Conservation (phyloP, 1,139 yeast species). For the Geotrichum aggregatum region DNA sequence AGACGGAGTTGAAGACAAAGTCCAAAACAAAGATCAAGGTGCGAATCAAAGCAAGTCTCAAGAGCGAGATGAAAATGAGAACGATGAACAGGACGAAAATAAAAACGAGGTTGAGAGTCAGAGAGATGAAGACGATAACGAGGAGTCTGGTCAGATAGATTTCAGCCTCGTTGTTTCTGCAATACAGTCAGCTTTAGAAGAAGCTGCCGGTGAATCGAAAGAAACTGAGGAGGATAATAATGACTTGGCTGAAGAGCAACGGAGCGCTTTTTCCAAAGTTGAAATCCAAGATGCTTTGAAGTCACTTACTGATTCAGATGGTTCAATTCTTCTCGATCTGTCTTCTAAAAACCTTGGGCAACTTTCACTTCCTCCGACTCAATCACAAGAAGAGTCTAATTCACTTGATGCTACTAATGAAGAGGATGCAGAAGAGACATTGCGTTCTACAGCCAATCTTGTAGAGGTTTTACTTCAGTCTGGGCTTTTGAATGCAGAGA, state of each 20-base stretch:
- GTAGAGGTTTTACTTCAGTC: constrained; percentile 16
- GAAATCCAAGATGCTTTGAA: constrained; percentile 18
- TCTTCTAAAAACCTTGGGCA: constrained; percentile 8
- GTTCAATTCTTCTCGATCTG: constrained; percentile 12
- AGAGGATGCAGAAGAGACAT: constrained; percentile 14
- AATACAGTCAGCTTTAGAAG: constrained; percentile 17
- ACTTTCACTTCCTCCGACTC: not conserved
- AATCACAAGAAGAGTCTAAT: not conserved
- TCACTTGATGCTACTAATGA: not conserved
- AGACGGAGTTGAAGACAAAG: constrained; percentile 1
- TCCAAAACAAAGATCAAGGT: too few species aligned
- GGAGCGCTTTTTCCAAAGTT: constrained; percentile 7
- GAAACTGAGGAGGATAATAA: not conserved
- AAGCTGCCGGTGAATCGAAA: constrained; percentile 9
- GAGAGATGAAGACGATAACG: constrained; percentile 7
- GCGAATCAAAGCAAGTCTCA: too few species aligned
- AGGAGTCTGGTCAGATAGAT: constrained; percentile 8
- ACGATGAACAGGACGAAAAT: not conserved
- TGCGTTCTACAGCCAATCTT: constrained; percentile 16
- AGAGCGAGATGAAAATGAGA: too few species aligned
- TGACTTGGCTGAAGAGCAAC: constrained; percentile 3
- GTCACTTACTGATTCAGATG: constrained; percentile 15
- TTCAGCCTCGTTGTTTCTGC: constrained; percentile 18
- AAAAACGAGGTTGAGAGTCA: not conserved
- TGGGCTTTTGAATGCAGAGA: constrained; percentile 15